Evolutionary conservation across 371 early-diverging fungal species (phyloP).

Genomic region (Mortierella sp.): DNA sequence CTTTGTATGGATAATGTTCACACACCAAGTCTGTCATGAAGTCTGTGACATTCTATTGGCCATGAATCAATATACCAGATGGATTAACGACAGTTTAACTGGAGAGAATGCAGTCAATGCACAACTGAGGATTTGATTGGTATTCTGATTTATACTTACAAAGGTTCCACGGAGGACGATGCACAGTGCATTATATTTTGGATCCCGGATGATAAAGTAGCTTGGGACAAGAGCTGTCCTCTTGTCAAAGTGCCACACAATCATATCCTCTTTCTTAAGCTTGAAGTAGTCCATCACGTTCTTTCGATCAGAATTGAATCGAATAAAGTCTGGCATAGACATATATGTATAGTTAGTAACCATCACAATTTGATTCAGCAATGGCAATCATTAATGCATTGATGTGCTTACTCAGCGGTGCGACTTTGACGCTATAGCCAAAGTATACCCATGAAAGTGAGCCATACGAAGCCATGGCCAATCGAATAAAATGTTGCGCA

Average conservation of each 20-base stretch:
- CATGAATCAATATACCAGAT: conserved; percentile 50
- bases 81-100: not conserved
- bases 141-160: conserved; percentile 58
- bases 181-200: conserved; percentile 76
- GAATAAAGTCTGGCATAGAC: conserved; percentile 67
- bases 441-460: conserved; percentile 51
- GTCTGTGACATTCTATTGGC: conserved; percentile 80
- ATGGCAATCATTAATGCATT: not conserved
- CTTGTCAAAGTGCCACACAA: conserved; percentile 81
- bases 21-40: conserved; percentile 89
- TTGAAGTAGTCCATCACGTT: conserved; percentile 77
- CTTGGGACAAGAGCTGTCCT: conserved; percentile 81
- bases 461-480: conserved; percentile 69
- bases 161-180: conserved; percentile 88
- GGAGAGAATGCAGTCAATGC: not conserved
- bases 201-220: conserved; percentile 82
- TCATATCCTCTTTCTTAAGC: conserved; percentile 76
- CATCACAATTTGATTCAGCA: not conserved
- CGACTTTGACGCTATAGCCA: conserved; percentile 53
- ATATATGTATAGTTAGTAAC: not conserved
- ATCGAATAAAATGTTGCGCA: conserved; percentile 68
- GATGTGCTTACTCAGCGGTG: conserved; percentile 29
- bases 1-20: conserved; percentile 89
- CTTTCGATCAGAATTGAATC: conserved; percentile 76
- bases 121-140: not conserved